Percentiles rank a stretch among this genome's conserved stretches.
These are phyloP conservation scores for Xylariales sp. DNA, from an alignment of 2,329 filamentous ascomycete genomes.

Conservation along the genomic window DNA sequence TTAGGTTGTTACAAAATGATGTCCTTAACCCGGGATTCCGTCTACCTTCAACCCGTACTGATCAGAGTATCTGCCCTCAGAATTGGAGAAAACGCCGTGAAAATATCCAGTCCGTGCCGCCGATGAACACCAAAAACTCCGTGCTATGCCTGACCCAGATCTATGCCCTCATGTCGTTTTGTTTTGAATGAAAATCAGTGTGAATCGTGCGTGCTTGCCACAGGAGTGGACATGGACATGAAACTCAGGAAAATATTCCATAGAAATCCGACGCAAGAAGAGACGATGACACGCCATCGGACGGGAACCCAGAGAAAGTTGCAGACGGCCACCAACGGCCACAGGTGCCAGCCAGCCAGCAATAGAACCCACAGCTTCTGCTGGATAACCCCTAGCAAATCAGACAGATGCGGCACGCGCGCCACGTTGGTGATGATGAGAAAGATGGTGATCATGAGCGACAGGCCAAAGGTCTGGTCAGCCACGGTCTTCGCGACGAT, in stretches of 20 bases:
- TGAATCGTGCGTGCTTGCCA: too few relatives aligned
- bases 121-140: too few relatives aligned
- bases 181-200: too few relatives aligned
- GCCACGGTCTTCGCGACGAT: slow-evolving; percentile 28
- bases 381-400: slow-evolving; percentile 21
- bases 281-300: slow-evolving; percentile 28
- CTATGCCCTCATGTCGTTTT: too few relatives aligned
- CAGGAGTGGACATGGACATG: slow-evolving; percentile 24
- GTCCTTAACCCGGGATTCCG: too few relatives aligned
- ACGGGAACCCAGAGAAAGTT: slow-evolving; percentile 32
- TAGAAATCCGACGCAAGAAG: slow-evolving; percentile 29
- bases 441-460: slow-evolving; percentile 28
- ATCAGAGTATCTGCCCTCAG: too few relatives aligned
- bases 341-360: slow-evolving; percentile 31
- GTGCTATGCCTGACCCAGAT: too few relatives aligned
- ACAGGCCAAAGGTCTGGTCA: slow-evolving; percentile 30
- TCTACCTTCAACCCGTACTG: too few relatives aligned
- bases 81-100: too few relatives aligned
- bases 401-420: slow-evolving; percentile 18
- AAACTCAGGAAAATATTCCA: slow-evolving; percentile 33
- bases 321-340: slow-evolving; percentile 29
- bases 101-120: too few relatives aligned
- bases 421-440: slow-evolving; percentile 30
- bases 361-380: slow-evolving; percentile 24
- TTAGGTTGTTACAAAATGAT: too few relatives aligned